Percentiles rank a stretch among this genome's conserved stretches.
phyloP scores from a whole-genome alignment of 176 grass and related monocot species.

The Zizania latifolia region DNA sequence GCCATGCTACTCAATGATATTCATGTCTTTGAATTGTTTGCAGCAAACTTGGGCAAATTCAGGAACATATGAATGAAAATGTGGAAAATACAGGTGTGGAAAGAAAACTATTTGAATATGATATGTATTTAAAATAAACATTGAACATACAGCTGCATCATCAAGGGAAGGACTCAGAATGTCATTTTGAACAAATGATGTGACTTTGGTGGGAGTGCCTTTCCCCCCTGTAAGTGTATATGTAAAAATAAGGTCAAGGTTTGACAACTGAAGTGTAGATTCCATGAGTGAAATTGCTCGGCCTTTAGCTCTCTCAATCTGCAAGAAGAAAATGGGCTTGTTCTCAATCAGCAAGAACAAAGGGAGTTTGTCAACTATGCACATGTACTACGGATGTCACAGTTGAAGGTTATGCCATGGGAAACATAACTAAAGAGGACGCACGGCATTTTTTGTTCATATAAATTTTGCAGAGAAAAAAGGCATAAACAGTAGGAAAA shows the following conservation, averaged over 20 bases:
- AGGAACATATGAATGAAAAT: background rate
- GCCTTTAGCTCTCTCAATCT: conserved; percentile 87
- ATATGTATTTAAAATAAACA: background rate
- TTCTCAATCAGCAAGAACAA: background rate
- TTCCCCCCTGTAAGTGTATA: conserved; percentile 64
- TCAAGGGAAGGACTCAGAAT: conserved; percentile 72
- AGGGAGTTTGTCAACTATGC: background rate
- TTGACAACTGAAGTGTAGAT: conserved; percentile 83
- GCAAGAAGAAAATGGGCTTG: conserved; percentile 16
- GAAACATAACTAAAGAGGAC: background rate
- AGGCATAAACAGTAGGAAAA: conserved; percentile 8
- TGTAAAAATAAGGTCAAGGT: conserved; percentile 80
- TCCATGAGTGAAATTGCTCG: conserved; percentile 71
- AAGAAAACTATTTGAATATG: background rate
- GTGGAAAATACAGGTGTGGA: conserved; percentile 19
- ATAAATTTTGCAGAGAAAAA: background rate
- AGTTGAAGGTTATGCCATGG: background rate
- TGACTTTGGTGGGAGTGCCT: conserved; percentile 39
- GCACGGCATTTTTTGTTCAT: background rate
- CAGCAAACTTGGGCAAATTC: background rate
- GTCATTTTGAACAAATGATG: conserved; percentile 75
- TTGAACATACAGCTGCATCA: conserved; percentile 51
- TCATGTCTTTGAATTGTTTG: background rate
- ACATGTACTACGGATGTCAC: background rate
- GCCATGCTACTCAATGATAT: background rate